Evolutionary conservation across 768 basidiomycete species (phyloP), one percentile per base, ranked within the genome.

Genomic region (Boletellus emodensis): DNA sequence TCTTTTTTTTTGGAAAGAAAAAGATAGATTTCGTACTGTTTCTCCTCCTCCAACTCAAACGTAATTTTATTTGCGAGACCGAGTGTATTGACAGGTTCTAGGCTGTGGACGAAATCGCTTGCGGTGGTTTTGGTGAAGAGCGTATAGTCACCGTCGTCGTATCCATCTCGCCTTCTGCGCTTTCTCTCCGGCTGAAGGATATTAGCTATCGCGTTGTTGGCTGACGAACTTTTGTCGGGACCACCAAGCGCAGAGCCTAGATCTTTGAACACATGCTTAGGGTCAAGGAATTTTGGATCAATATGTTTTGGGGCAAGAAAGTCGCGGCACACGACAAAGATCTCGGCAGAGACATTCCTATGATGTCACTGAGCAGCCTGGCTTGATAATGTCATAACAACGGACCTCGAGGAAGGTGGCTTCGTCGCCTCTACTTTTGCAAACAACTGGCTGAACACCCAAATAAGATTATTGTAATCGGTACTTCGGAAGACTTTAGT

Each of bases 171-270:
- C 55, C 89, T 82, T 49, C 96, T 78, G 37, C 94, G 80, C 69
- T 94, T 96, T 75, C 96, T 98, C 70, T 95, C 94, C 2, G 96
- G 96, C 57, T 94, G 91, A 64, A 99, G 98, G 46, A 98, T 93
- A 62, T 93, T 97, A 2, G 87, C 83, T 63, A 88, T 82, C 3
- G 78, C 81, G 54, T 92, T 87, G 58, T 83, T 81, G 6, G 79
- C 72, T 1, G 81, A 76, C 5, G 77, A 72, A 1, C 78, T 78
- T 51, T 81, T 79, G 48, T 81, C 80, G 3, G 69, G 68, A 7
- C 70, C 74, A 22, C 70, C 64, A 22, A 74, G 58, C 6, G 74
- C 60, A 0, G 82, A 72, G 14, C 82, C 73, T 18, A 90, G 74
- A 44, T 97, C 95, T 68, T 96, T 94, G 80, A 99, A 99, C 55